Evolutionary conservation across 371 early-diverging fungal genomes (phyloP).

Genomic region (Smittium culicis): DNA sequence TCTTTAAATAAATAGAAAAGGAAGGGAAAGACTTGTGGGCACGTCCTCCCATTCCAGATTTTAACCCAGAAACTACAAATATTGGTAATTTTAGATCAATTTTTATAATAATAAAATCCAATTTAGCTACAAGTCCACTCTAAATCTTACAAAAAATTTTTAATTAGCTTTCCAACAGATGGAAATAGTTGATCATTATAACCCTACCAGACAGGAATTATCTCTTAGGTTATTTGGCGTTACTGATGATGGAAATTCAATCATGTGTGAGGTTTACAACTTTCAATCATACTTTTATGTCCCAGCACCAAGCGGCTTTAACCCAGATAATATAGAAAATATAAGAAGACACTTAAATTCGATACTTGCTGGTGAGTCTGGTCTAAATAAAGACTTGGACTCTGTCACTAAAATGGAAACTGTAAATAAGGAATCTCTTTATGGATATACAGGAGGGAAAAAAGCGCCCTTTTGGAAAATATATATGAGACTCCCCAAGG

Average conservation of each 20-base stretch:
- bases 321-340: conserved; percentile 39
- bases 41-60: background rate
- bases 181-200: conserved; percentile 72
- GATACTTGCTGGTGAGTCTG: conserved; percentile 12
- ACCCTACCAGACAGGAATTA: conserved; percentile 33
- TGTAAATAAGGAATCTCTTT: conserved; percentile 57
- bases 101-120: too few species aligned
- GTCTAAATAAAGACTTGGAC: conserved; percentile 10
- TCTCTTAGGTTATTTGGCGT: conserved; percentile 75
- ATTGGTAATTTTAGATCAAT: conserved; percentile 6
- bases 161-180: conserved; percentile 70
- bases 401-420: conserved; percentile 44
- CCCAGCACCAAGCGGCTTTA: conserved; percentile 68
- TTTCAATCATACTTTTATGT: conserved; percentile 95
- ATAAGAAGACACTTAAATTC: conserved; percentile 38
- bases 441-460: conserved; percentile 63
- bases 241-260: conserved; percentile 69
- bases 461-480: conserved; percentile 56
- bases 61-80: background rate
- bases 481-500: conserved; percentile 42
- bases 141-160: too few species aligned
- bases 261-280: conserved; percentile 81
- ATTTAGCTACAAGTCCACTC: too few species aligned
- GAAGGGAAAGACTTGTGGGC: conserved; percentile 9
- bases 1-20: conserved; percentile 9